Base-by-base conservation (phyloP, 148 eudicot genomes). In the Cornus florida region DNA sequence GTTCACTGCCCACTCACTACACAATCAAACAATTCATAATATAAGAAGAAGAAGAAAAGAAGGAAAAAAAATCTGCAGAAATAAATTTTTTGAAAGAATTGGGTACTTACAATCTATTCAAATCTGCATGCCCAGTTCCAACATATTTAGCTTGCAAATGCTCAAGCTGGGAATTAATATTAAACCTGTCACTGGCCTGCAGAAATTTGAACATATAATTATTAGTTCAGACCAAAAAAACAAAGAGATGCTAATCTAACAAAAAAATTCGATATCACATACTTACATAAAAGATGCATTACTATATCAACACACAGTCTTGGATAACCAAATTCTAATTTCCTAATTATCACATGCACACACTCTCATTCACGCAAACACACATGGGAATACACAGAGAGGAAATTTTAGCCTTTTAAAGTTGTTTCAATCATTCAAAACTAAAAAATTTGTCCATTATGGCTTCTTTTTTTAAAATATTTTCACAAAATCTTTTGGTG, bases 131-230 rank as follows among this genome's bases (percentile, higher is more conserved):
- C 7, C 97, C 98, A 5, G 98, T 95, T 64, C 98, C 98, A 24
- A 95, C 98, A 84, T 95, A 93, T 86, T 95, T 95, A 33, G 98
- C 95, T 84, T 95, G 98, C 75, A 95, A 89, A 87, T 95, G 98
- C 88, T 95, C 98, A 84, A 95, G 97, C 84, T 95, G 98, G 20
- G 98, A 95, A 83, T 95, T 94, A 86, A 94, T 94, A 71, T 94
- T 94, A 76, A 94, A 94, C 88, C 98, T 89, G 80, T 94, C 98
- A 89, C 98, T 95, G 72, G 98, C 98, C 98, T 95, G 89, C 83
- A 79, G 8, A 77, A 50, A 79, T 71, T 74, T 31, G 46, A 16
- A 64, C 13, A 24, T 59, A 66, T 13, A 14, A 6, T 3, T 19
- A 70, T 20, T 19, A 10, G 23, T 12, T 73, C 69, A 48, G 6